Evolutionary conservation across 179 eudicot genomes (phyloP).

Genomic region (Beta macrorhiza): DNA sequence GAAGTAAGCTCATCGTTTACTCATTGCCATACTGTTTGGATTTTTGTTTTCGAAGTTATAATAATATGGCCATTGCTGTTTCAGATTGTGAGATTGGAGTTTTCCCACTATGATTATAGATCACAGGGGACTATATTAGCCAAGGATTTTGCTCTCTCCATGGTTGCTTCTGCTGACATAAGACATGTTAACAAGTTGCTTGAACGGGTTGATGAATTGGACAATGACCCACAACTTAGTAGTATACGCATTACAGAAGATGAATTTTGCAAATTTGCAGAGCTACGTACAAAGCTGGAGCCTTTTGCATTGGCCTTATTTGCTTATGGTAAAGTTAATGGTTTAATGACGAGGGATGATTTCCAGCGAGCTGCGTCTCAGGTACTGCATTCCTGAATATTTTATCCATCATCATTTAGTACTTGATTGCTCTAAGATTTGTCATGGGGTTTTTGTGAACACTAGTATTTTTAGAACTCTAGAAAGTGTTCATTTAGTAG

Average conservation of each 20-base stretch:
- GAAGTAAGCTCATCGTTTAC: conserved; percentile 47
- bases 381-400: conserved; percentile 31
- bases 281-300: conserved; percentile 56
- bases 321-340: conserved; percentile 64
- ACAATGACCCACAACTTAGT: conserved; percentile 47
- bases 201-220: conserved; percentile 62
- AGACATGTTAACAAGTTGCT: conserved; percentile 69
- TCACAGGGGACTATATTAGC: conserved; percentile 73
- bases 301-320: conserved; percentile 78
- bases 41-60: conserved; percentile 3
- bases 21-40: conserved; percentile 4
- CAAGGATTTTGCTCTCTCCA: conserved; percentile 84
- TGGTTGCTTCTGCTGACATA: conserved; percentile 95
- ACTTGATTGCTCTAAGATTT: background rate
- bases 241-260: conserved; percentile 51
- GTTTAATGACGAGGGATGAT: conserved; percentile 63
- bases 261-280: conserved; percentile 71
- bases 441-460: background rate
- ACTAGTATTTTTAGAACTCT: background rate
- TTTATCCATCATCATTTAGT: background rate
- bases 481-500: background rate
- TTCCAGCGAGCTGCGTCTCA: conserved; percentile 78
- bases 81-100: conserved; percentile 79
- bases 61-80: background rate
- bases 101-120: conserved; percentile 80